Evolutionary conservation across 306 rosid genomes (phyloP), one percentile per base, ranked within the genome.

Genomic region (Medicago ruthenica): DNA sequence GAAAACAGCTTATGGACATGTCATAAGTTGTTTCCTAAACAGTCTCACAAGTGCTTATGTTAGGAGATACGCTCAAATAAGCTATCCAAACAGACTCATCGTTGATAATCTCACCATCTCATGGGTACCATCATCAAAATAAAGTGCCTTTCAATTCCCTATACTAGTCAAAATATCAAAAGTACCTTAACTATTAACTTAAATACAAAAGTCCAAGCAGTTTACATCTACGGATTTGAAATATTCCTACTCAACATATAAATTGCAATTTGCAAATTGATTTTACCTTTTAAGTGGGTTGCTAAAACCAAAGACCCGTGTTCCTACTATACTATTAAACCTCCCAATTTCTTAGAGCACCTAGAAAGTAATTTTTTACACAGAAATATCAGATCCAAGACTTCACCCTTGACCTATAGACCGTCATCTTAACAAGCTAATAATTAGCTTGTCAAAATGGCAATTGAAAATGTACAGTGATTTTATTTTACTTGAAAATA

Each of bases 141-240:
- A 37, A 63, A 63, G 10, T 50, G n/a, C 3, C 55, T 48, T 13
- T 50, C 48, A 14, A 61, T 51, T 39, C 64, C 54, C 8, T 42
- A 17, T 50, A 17, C 55, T 71, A 13, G 37, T 71, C 37, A 55
- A 54, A 71, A 48, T 61, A 60, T 59, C 18, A 45, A 42, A 45
- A 24, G 16, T 24, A 42, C 5, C 24, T 8, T 70, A 37, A 4
- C 11, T 69, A 65, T 0, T 70, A 21, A 58, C 12, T 18, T 51
- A 48, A 15, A 70, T 22, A 63, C 27, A 65, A 41, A 65, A 34
- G 7, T 34, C 44, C 34, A 61, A 53, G 22, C 50, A 61, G 16
- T 27, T 34, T 67, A 39, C 8, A 78, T 78, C n/a, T 9, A 17
- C 5, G 41, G 67, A 62, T 41, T 61, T 71, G 20, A 41, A 63